phyloP scores from a whole-genome alignment of 805 yeast genomes.

The Kazachstania taianensis region DNA sequence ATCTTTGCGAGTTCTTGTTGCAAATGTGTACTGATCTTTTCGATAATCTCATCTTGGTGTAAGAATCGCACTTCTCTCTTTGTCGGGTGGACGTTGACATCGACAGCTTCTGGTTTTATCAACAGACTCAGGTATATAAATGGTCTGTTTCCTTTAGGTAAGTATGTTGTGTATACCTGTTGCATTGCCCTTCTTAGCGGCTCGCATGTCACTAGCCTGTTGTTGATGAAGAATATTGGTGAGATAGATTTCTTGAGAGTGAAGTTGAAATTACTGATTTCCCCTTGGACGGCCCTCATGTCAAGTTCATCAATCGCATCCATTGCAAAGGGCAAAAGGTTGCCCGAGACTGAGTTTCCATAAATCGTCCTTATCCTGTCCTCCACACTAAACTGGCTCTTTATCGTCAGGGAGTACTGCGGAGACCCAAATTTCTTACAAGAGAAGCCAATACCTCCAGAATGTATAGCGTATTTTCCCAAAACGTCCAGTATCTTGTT shows the following conservation, averaged over 20 bases:
- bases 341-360: slow-evolving; percentile 60
- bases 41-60: slow-evolving; percentile 77
- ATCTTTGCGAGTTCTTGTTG: slow-evolving; percentile 42
- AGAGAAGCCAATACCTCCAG: slow-evolving; percentile 57
- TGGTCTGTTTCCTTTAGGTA: slow-evolving; percentile 72
- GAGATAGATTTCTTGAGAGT: slow-evolving; percentile 49
- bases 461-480: slow-evolving; percentile 74
- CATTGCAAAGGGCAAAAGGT: slow-evolving; percentile 42
- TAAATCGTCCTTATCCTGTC: slow-evolving; percentile 69
- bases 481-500: slow-evolving; percentile 69
- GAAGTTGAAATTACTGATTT: slow-evolving; percentile 62
- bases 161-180: slow-evolving; percentile 49
- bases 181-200: slow-evolving; percentile 61
- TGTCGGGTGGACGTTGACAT: slow-evolving; percentile 94
- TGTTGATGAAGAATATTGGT: slow-evolving; percentile 78
- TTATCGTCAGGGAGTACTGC: slow-evolving; percentile 51
- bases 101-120: slow-evolving; percentile 61
- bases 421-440: slow-evolving; percentile 76
- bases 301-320: slow-evolving; percentile 37
- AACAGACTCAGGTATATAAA: slow-evolving; percentile 68
- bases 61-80: slow-evolving; percentile 84
- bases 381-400: slow-evolving; percentile 38
- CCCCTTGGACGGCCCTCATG: slow-evolving; percentile 44
- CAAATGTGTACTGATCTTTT: slow-evolving; percentile 39
- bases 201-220: slow-evolving; percentile 73